Conservation (phyloP, 768 basidiomycete genomes). For the Mrakia frigida region DNA sequence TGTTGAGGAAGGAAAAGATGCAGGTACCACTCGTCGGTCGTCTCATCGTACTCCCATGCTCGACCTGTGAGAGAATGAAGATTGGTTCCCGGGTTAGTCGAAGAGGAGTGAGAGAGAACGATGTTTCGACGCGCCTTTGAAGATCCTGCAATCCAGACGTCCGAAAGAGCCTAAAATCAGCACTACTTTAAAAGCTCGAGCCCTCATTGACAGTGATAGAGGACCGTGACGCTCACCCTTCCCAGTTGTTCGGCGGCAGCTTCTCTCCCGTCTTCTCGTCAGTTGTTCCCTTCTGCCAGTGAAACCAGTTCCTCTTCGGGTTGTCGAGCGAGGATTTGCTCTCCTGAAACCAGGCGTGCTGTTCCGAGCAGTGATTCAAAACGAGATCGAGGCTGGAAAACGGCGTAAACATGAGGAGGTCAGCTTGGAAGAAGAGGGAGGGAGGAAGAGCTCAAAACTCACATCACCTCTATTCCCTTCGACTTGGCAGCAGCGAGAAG, state of each 20-base stretch:
- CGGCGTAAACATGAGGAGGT: too few species aligned
- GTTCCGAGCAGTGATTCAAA: conserved; percentile 8
- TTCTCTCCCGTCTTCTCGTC: conserved; percentile 53
- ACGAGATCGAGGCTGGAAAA: conserved; percentile 12
- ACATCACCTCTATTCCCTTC: conserved; percentile 68
- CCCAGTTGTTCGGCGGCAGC: conserved; percentile 69
- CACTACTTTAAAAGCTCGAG: too few species aligned
- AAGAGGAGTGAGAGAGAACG: not conserved
- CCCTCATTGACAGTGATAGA: too few species aligned
- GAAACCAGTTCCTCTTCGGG: conserved; percentile 69
- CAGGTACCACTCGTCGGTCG: conserved; percentile 65
- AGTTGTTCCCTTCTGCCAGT: conserved; percentile 61
- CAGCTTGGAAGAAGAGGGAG: not conserved
- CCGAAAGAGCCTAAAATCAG: not conserved
- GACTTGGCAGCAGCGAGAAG: conserved; percentile 49
- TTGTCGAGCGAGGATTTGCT: conserved; percentile 53
- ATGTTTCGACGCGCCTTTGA: not conserved
- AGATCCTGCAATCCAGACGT: not conserved
- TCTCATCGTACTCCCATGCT: conserved; percentile 65
- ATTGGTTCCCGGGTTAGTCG: not conserved
- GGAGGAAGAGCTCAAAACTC: conserved; percentile 33
- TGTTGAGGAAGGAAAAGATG: conserved; percentile 53
- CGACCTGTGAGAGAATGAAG: conserved; percentile 54
- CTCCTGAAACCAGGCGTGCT: conserved; percentile 69
- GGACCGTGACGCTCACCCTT: conserved; percentile 33